Evolutionary conservation across 768 basidiomycete genomes (phyloP).

Genomic region (Pleurotus pulmonarius): DNA sequence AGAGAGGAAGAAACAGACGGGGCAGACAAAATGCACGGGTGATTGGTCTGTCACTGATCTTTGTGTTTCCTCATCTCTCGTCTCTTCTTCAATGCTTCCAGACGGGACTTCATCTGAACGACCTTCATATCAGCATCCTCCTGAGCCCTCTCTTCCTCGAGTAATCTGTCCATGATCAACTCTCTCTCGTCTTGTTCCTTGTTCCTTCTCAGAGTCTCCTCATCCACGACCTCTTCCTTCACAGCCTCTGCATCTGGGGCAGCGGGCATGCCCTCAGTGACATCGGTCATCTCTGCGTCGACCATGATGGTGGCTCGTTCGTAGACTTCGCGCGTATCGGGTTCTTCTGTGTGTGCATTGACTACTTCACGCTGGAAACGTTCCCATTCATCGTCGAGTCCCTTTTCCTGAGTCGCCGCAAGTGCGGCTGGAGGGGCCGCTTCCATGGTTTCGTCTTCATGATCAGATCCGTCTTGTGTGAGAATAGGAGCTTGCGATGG

Average conservation of each 20-base stretch:
- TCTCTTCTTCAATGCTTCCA: constrained; percentile 53
- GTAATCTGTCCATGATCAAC: constrained; percentile 78
- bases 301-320: constrained; percentile 68
- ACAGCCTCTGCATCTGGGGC: constrained; percentile 18
- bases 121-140: constrained; percentile 86
- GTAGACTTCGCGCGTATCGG: constrained; percentile 48
- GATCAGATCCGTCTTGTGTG: constrained; percentile 34
- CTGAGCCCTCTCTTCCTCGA: constrained; percentile 84
- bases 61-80: constrained; percentile 17
- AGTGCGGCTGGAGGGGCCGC: constrained; percentile 11
- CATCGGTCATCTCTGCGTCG: constrained; percentile 57
- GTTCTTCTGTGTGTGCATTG: constrained; percentile 33
- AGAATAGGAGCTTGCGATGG: constrained; percentile 46
- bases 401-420: constrained; percentile 14
- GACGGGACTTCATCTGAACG: constrained; percentile 52
- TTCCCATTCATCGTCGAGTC: constrained; percentile 71
- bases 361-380: constrained; percentile 67
- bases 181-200: constrained; percentile 74
- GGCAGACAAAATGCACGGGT: too few relatives aligned
- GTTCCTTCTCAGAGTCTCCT: constrained; percentile 41
- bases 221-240: constrained; percentile 31
- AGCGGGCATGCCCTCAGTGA: constrained; percentile 45
- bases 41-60: background rate
- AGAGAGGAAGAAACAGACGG: too few relatives aligned
- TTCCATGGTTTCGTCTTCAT: constrained; percentile 33